Evolutionary conservation across 495 filamentous ascomycete species (phyloP), one percentile per base, ranked within the genome.

Genomic region (Penicillium riverlandense): DNA sequence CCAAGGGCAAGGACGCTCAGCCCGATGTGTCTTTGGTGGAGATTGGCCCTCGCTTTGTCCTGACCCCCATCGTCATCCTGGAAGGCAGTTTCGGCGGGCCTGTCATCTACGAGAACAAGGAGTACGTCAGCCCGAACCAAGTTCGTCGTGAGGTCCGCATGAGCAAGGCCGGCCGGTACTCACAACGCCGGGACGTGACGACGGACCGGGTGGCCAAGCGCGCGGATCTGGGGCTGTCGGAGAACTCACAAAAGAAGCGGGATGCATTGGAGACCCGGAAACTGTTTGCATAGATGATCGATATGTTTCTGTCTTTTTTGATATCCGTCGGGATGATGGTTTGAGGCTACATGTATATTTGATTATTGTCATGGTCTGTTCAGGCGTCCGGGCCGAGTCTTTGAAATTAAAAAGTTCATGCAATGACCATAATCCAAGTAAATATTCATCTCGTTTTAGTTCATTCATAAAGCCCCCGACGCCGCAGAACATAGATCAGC

Each of bases 41-140:
- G 70, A 96, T 98, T 44, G 94, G 92, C 1, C 91, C 94, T 6
- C 77, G 92, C 38, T 95, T 97, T 57, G 91, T 97, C 14, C 69
- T 97, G 40, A 96, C 91, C 37, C 92, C 94, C 2, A 97, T 97
- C 47, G 80, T 97, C 37, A 96, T 99, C 50, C 78, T 95, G 42
- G 92, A 99, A 63, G 87, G 85, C 28, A 88, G 85, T 48, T 99
- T 99, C 53, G 92, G 92, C 41, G 92, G 92, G 0, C 94, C 94
- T 1, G 86, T 97, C 43, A 90, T 98, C 50, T 97, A 95, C 70
- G 90, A 97, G 77, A 98, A 98, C 65, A 95, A 92, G 75, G 87
- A 96, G 57, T 98, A 96, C 57, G 88, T 98, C 41, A 89, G 83
- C 53, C 94, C 92, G 29, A 98, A 98, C 72, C 89, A 95, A 65